Conservation (phyloP, 805 yeast genomes). For the Pichia exigua region DNA sequence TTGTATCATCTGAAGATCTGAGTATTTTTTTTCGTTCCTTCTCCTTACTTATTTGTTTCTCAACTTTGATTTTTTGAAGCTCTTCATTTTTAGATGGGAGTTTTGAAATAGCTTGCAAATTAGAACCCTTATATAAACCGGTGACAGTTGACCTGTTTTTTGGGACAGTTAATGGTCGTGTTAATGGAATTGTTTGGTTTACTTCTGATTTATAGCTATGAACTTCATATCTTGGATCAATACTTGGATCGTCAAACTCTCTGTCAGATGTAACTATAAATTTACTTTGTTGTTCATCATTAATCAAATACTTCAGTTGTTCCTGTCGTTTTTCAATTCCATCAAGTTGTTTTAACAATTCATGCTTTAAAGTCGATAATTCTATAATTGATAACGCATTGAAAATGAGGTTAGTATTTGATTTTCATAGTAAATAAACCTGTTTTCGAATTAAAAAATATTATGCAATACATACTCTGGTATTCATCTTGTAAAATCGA, state of each 20-base stretch:
- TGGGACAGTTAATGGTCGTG: not conserved
- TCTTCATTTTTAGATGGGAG: not conserved
- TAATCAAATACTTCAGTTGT: not conserved
- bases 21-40: not conserved
- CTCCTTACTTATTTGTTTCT: not conserved
- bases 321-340: not conserved
- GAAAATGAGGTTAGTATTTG: not conserved
- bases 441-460: not conserved
- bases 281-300: not conserved
- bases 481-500: not conserved
- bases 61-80: not conserved
- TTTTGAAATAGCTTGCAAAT: not conserved
- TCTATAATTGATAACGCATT: not conserved
- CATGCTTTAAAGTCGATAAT: not conserved
- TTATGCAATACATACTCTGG: not conserved
- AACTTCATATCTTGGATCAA: conserved; percentile 5
- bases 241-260: conserved; percentile 6
- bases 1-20: not conserved
- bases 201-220: not conserved
- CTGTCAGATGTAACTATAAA: conserved; percentile 4
- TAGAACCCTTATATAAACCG: conserved; percentile 4
- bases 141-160: not conserved
- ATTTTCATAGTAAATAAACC: too few relatives aligned
- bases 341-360: not conserved
- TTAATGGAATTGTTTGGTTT: not conserved